A percentile compares a stretch with the other conserved stretches of the same genome.
Conservation (phyloP, 805 yeast genomes). For the Allodekkera sacchari region DNA sequence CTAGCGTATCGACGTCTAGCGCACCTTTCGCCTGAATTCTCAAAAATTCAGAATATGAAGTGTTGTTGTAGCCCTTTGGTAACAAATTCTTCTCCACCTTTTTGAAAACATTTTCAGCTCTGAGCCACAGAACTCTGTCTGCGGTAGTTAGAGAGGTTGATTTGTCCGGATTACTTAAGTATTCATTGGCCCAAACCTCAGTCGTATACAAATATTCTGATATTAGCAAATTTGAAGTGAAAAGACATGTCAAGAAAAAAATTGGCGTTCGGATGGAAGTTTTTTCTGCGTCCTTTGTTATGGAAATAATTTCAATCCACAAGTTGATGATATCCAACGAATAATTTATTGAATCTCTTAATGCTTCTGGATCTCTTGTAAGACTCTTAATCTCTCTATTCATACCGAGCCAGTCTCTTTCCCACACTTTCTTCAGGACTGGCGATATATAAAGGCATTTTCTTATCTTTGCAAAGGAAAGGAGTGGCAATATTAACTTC, state of each 20-base stretch:
- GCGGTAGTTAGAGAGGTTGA: slow-evolving; percentile 21
- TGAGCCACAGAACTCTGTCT: slow-evolving; percentile 59
- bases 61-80: slow-evolving; percentile 41
- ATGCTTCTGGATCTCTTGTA: slow-evolving; percentile 49
- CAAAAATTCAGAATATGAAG: slow-evolving; percentile 51
- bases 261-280: slow-evolving; percentile 70
- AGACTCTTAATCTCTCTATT: slow-evolving; percentile 40
- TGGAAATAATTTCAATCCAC: slow-evolving; percentile 68
- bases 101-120: slow-evolving; percentile 50
- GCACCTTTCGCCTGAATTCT: slow-evolving; percentile 54
- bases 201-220: slow-evolving; percentile 53
- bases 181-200: slow-evolving; percentile 43
- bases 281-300: slow-evolving; percentile 54
- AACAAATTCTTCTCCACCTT: slow-evolving; percentile 52
- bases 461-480: slow-evolving; percentile 59
- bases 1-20: slow-evolving; percentile 39
- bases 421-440: slow-evolving; percentile 50
- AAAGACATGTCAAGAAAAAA: slow-evolving; percentile 63
- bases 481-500: slow-evolving; percentile 58
- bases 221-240: slow-evolving; percentile 51
- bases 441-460: slow-evolving; percentile 56
- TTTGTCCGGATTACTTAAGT: slow-evolving; percentile 17
- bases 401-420: slow-evolving; percentile 64
- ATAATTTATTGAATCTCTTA: slow-evolving; percentile 53
- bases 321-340: slow-evolving; percentile 52